Evolutionary conservation across 2,329 filamentous ascomycete species (phyloP).

Genomic region (Curvularia verruculosa): DNA sequence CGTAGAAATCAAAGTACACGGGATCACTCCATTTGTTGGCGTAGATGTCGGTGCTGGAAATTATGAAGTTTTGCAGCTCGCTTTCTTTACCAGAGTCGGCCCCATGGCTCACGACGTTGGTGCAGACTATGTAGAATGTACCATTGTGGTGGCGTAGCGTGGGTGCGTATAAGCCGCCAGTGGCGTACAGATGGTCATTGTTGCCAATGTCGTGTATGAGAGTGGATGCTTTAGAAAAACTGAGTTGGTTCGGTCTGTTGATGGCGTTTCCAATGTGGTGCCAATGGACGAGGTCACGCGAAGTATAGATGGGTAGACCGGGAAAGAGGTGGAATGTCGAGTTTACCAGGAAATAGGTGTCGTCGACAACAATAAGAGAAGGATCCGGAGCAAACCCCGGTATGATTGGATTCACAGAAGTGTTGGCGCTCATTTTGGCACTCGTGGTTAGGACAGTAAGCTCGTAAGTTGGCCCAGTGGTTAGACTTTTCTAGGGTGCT

Average conservation of each 20-base stretch:
- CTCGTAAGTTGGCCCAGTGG: not conserved
- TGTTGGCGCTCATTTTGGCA: constrained; percentile 1
- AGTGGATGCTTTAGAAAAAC: constrained; percentile 55
- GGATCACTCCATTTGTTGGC: constrained; percentile 21
- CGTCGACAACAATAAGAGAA: constrained; percentile 49
- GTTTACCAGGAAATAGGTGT: constrained; percentile 58
- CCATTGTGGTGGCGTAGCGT: constrained; percentile 23
- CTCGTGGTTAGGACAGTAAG: not conserved
- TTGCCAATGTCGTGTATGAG: constrained; percentile 28
- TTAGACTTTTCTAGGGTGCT: not conserved
- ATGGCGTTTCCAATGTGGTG: constrained; percentile 55
- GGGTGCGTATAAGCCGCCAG: constrained; percentile 27
- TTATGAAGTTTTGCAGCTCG: constrained; percentile 48
- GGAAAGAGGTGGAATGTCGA: constrained; percentile 60
- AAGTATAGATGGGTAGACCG: constrained; percentile 58
- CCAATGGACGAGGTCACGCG: constrained; percentile 58
- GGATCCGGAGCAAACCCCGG: constrained; percentile 58
- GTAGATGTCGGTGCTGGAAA: constrained; percentile 20
- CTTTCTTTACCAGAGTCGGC: constrained; percentile 49
- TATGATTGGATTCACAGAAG: constrained; percentile 44
- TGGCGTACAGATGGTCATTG: constrained; percentile 18
- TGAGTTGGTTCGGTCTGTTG: constrained; percentile 54
- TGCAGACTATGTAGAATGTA: constrained; percentile 28
- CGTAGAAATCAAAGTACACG: constrained; percentile 17
- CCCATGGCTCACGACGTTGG: constrained; percentile 33